A percentile compares a stretch with the other conserved stretches of the same genome.
These are phyloP conservation scores for Jamesozyma jinghongensis DNA, from an alignment of 805 yeast species.

Conservation along the genomic window DNA sequence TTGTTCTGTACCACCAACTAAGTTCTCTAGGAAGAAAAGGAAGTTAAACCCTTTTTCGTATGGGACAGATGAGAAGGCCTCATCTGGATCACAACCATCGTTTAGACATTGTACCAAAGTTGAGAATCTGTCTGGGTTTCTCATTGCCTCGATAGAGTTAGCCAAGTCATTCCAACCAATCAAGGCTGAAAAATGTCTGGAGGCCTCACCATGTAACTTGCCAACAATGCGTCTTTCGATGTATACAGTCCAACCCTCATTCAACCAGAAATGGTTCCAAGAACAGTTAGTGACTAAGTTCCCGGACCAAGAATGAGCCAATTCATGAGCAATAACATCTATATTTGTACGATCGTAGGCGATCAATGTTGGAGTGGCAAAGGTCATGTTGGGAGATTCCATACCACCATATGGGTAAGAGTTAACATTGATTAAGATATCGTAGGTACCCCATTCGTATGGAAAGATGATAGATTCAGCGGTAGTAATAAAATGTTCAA, in stretches of 20 bases:
- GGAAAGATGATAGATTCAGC: slow-evolving; percentile 66
- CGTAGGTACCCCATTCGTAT: slow-evolving; percentile 80
- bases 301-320: slow-evolving; percentile 91
- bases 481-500: slow-evolving; percentile 66
- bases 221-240: slow-evolving; percentile 78
- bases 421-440: slow-evolving; percentile 70
- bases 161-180: slow-evolving; percentile 83
- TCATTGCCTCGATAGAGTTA: slow-evolving; percentile 58
- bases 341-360: slow-evolving; percentile 80
- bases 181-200: slow-evolving; percentile 72
- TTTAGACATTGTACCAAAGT: slow-evolving; percentile 63
- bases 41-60: slow-evolving; percentile 86
- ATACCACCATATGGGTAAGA: slow-evolving; percentile 86
- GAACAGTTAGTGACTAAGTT: slow-evolving; percentile 83
- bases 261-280: slow-evolving; percentile 92
- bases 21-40: slow-evolving; percentile 61
- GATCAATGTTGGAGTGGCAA: slow-evolving; percentile 81
- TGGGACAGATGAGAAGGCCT: slow-evolving; percentile 78
- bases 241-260: slow-evolving; percentile 95
- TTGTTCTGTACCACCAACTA: slow-evolving; percentile 51
- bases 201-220: slow-evolving; percentile 64
- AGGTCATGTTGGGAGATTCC: slow-evolving; percentile 89
- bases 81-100: slow-evolving; percentile 74
- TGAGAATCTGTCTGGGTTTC: slow-evolving; percentile 44
- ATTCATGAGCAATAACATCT: slow-evolving; percentile 86